Evolutionary conservation across 192 early-diverging fungal genomes (phyloP), one percentile per base, ranked within the genome.

Genomic region (Lunasporangiospora selenospora): DNA sequence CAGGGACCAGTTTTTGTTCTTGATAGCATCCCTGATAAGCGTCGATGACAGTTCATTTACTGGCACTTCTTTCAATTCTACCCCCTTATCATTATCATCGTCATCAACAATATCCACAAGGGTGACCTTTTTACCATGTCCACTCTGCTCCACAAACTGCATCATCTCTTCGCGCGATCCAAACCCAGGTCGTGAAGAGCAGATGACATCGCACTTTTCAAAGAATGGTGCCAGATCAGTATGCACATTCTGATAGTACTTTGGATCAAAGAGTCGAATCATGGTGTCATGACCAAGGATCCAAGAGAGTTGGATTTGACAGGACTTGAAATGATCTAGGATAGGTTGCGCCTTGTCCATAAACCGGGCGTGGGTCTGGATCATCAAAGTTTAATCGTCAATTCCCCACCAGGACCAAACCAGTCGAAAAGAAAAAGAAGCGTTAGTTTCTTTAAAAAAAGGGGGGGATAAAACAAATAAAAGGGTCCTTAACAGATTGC

Each of bases 281-380:
- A 94, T 66, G 10, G 92, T 92, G 62, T 94, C 92, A 61, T 80
- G 85, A n/a, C 92, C 92, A 83, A 94, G 78, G 53, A 92, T 85
- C 77, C 90, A 94, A 34, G 84, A 76, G 10, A 86, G 55, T 26
- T 70, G 65, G 10, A 78, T 49, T 15, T 53, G 50, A 13, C 42
- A 42, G n/a, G 51, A 15, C 26, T 42, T 36, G 53, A 67, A 63
- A 24, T 38, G 38, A 26, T 63, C 65, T 7, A 64, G 57, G 26
- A 89, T 76, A 2, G 69, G 75, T 30, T 62, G 62, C 18, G 84
- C 77, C 61, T 93, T 93, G 57, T 93, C 89, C 21, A 90, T 78
- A 67, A 93, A 93, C 29, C 82, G 62, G 18, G 88, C 84, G 41
- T 84, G 75, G 29, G 58, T 73, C 69, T 73, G 49, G 9, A 19